Percentiles rank a stretch among this genome's conserved stretches.
Evolutionary conservation across 306 rosid genomes (phyloP).

Genomic region (Castanospermum australe): DNA sequence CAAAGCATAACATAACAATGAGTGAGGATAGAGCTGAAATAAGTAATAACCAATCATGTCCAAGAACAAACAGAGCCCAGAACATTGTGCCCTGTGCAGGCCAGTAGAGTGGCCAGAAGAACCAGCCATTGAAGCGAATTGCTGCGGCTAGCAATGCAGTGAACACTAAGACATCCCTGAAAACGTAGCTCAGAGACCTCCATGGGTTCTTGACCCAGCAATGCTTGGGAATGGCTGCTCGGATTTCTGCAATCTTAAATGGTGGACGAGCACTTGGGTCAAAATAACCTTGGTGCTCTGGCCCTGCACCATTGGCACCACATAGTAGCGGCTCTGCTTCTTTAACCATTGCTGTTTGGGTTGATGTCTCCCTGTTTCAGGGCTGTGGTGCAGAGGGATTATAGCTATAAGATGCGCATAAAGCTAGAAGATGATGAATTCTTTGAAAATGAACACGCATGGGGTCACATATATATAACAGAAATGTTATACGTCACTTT

Average conservation of each 20-base stretch:
- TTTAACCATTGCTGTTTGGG: constrained; percentile 25
- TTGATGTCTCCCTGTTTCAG: background rate
- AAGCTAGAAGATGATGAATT: constrained; percentile 27
- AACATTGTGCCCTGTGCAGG: constrained; percentile 89
- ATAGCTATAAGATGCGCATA: constrained; percentile 18
- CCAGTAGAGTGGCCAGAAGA: constrained; percentile 83
- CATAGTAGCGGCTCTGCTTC: background rate
- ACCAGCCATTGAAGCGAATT: constrained; percentile 44
- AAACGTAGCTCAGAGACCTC: constrained; percentile 67
- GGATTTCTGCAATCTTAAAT: constrained; percentile 74
- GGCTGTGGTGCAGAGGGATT: background rate
- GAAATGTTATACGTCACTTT: too few species aligned
- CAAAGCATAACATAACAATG: background rate
- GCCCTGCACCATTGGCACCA: constrained; percentile 13
- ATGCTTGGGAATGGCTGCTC: constrained; percentile 85
- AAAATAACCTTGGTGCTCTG: constrained; percentile 28
- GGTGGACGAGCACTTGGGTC: constrained; percentile 94
- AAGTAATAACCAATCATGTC: constrained; percentile 75
- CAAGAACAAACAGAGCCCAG: constrained; percentile 97
- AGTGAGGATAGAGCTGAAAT: background rate
- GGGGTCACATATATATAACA: constrained; percentile 11
- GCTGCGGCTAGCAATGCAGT: constrained; percentile 48
- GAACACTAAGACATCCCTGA: constrained; percentile 58
- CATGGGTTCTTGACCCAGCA: constrained; percentile 87
- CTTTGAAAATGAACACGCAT: background rate